Conservation (phyloP, 352 stramenopile species). For the Thalassiosira exigua region DNA sequence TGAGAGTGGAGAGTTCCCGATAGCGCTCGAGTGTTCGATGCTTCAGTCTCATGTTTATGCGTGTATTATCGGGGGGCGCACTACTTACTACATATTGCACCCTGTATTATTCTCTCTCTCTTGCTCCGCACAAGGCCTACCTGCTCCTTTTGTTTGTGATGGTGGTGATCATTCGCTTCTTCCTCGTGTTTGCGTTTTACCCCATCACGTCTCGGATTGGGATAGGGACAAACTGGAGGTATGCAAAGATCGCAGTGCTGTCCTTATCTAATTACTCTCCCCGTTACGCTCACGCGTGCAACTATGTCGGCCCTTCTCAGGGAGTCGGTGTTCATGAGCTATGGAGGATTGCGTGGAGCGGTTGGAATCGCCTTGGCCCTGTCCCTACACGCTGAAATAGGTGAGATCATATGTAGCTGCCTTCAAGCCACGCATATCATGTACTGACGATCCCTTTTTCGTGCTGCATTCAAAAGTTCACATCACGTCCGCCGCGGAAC, state of each 20-base stretch:
- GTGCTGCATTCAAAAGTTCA: conserved; percentile 3
- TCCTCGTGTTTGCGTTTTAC: conserved; percentile 63
- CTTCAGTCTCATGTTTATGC: no score
- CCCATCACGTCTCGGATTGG: conserved; percentile 69
- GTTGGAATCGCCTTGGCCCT: conserved; percentile 84
- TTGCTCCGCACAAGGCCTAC: conserved; percentile 37
- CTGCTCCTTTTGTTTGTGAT: conserved; percentile 66
- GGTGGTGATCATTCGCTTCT: conserved; percentile 51
- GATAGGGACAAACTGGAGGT: conserved; percentile 55
- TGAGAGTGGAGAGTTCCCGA: not conserved
- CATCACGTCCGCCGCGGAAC: not conserved
- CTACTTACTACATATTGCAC: no score
- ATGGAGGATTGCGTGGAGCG: conserved; percentile 79
- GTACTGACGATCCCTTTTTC: not conserved
- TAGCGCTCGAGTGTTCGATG: no score
- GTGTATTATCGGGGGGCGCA: no score
- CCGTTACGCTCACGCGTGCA: no score
- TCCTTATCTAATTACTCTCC: no score
- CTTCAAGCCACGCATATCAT: no score
- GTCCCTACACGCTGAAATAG: conserved; percentile 70
- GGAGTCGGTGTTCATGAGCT: conserved; percentile 70
- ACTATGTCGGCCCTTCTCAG: not conserved
- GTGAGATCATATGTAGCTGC: conserved; percentile 6
- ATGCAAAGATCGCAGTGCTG: no score
- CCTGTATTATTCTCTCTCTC: conserved; percentile 1